Evolutionary conservation across 2,329 filamentous ascomycete species (phyloP).

Genomic region (Trichoderma aggressivum): DNA sequence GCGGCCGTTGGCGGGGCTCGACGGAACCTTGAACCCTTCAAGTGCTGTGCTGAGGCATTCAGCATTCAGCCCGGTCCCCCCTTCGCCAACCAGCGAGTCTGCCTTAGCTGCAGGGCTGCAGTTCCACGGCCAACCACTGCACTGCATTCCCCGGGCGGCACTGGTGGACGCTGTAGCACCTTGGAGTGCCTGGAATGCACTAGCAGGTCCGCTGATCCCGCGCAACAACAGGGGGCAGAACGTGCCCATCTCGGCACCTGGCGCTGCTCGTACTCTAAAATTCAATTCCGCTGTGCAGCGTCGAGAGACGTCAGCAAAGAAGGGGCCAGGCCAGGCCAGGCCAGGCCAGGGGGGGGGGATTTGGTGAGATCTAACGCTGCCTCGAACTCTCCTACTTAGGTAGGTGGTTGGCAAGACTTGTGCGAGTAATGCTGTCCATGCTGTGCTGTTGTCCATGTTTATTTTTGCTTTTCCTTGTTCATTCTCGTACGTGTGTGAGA

Average conservation of each 20-base stretch:
- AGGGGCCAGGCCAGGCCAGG: not conserved
- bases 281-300: not conserved
- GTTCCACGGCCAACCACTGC: conserved; percentile 2
- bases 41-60: too few species aligned
- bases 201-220: conserved; percentile 7
- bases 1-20: conserved; percentile 9
- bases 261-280: not conserved
- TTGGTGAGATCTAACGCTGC: not conserved
- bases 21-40: too few species aligned
- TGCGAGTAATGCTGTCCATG: not conserved
- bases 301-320: not conserved
- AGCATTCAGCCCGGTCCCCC: not conserved
- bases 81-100: not conserved
- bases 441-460: not conserved
- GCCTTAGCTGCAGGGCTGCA: conserved; percentile 10
- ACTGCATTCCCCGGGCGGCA: not conserved
- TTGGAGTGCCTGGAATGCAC: not conserved
- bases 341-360: not conserved
- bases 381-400: not conserved
- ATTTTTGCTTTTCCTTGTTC: not conserved
- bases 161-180: not conserved
- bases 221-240: not conserved
- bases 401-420: not conserved
- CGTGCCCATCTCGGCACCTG: conserved; percentile 9
- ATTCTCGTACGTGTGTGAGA: not conserved